Evolutionary conservation across 139 green algal species (phyloP), one percentile per base, ranked within the genome.

Genomic region (Coccomyxa sp.): DNA sequence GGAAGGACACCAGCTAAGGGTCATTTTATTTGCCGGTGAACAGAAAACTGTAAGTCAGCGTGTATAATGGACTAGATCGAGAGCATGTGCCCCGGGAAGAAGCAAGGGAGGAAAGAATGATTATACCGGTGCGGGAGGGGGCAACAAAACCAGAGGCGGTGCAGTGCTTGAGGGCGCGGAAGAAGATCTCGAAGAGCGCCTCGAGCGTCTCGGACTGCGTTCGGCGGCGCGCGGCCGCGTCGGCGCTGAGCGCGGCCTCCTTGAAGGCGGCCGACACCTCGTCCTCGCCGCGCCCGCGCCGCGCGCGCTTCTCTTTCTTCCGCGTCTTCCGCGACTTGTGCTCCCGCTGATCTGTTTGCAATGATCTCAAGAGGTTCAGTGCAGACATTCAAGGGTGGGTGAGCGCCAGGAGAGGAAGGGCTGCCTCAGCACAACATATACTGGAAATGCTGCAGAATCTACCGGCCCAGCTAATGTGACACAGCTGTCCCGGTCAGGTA

Each of bases 171-270:
- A 96, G 80, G 27, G 95, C 91, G 7, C 87, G 76, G 83, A 96
- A 96, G 85, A 93, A 94, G 59, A 93, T 84, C 85, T 96, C 93
- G 85, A 97, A 96, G 58, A 96, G 82, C 0, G 92, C 91, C 80
- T 95, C 92, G 51, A 96, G 85, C 84, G 90, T 94, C 57, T 68
- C 74, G 13, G 82, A 87, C 80, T 91, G 87, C 51, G 81, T 68
- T 14, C 13, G 16, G 10, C 67, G 63, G 17, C 68, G 31, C 21
- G 32, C 71, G 30, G 77, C 81, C 21, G 51, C 59, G 59, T 85
- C 87, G 11, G 81, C 25, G n/a, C 14, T 82, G 0, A 75, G 79
- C n/a, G 82, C 74, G n/a, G 84, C 79, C 59, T 97, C 94, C 75
- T 90, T 80, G 82, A 96, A 94, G 16, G 84, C 88, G 0, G 58